phyloP scores from a whole-genome alignment of 176 grass and related monocot genomes.

The Eleusine coracana region DNA sequence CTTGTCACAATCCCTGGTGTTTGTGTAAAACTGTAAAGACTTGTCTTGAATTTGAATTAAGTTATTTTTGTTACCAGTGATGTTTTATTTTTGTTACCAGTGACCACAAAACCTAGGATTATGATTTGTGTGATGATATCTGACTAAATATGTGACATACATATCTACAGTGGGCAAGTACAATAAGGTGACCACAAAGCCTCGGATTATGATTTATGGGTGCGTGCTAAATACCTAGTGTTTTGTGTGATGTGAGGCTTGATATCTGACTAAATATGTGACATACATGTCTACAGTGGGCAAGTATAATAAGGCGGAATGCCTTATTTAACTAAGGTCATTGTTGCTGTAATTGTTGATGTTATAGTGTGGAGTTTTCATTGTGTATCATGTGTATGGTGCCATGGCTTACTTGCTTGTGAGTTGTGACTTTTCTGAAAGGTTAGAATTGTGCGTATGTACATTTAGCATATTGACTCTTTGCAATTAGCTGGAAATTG shows the following conservation, averaged over 20 bases:
- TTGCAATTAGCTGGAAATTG: constrained; percentile 5
- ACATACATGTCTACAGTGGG: neutral
- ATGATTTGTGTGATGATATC: neutral
- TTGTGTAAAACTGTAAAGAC: neutral
- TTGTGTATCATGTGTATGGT: neutral
- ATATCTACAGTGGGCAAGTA: neutral
- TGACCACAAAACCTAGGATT: neutral
- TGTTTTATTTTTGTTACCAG: neutral
- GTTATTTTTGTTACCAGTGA: neutral
- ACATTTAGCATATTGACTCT: neutral
- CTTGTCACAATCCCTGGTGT: neutral
- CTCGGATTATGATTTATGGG: neutral
- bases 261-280: neutral
- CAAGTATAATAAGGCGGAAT: neutral
- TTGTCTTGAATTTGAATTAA: neutral
- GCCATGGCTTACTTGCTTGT: neutral
- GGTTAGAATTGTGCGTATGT: neutral
- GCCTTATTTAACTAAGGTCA: neutral
- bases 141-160: neutral
- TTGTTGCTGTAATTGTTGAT: neutral
- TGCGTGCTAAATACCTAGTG: neutral
- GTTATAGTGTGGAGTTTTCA: neutral
- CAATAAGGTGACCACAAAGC: neutral
- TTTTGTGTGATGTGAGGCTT: neutral
- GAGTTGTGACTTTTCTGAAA: neutral